Evolutionary conservation across 805 yeast species (phyloP).

Genomic region (Candida coleopterorum): DNA sequence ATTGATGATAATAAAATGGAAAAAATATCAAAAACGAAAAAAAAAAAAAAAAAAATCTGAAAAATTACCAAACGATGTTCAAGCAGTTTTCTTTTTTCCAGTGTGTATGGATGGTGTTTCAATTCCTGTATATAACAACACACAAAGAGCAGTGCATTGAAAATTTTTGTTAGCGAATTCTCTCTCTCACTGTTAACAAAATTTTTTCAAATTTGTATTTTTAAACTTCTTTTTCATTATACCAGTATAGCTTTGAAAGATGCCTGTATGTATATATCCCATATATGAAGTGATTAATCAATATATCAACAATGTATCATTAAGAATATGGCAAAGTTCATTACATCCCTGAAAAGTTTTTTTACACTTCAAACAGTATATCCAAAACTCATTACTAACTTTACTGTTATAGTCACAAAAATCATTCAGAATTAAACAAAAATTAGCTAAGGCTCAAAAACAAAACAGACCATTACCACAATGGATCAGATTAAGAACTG

Average conservation of each 20-base stretch:
- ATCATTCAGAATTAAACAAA: slow-evolving; percentile 95
- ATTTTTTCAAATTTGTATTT: slow-evolving; percentile 2
- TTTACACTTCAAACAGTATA: no score
- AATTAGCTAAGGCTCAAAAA: slow-evolving; percentile 97
- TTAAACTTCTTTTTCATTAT: not conserved
- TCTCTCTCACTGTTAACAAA: no score
- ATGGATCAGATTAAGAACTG: slow-evolving; percentile 98
- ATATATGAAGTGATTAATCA: no score
- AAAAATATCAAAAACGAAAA: no score
- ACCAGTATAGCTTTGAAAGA: slow-evolving; percentile 15
- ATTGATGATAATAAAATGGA: slow-evolving; percentile 5
- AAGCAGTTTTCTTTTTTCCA: no score
- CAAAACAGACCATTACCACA: slow-evolving; percentile 99
- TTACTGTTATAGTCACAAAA: slow-evolving; percentile 69
- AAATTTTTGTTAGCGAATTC: not conserved
- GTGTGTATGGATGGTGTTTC: no score
- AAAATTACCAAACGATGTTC: not conserved
- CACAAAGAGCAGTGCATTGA: no score
- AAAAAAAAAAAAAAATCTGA: not conserved
- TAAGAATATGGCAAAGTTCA: not conserved
- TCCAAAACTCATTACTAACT: slow-evolving; percentile 4
- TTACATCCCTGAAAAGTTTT: no score
- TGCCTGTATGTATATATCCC: slow-evolving; percentile 46
- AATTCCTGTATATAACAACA: no score
- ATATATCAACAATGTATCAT: no score